phyloP scores from a whole-genome alignment of 176 grass and related monocot species.

The Triticum aestivum region DNA sequence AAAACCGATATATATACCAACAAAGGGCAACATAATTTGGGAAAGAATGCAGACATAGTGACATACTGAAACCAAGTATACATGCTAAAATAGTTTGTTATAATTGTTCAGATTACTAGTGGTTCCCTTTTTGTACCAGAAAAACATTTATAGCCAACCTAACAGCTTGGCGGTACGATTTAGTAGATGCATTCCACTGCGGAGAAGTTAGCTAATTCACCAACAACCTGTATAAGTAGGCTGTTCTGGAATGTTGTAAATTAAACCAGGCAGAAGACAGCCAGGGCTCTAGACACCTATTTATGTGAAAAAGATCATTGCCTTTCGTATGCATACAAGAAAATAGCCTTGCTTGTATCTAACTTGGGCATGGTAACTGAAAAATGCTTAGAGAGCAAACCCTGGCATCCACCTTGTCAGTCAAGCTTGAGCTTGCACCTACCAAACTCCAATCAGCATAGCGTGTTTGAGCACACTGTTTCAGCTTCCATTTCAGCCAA shows the following conservation, averaged over 20 bases:
- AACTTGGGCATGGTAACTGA: background rate
- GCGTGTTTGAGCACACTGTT: background rate
- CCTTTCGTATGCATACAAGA: background rate
- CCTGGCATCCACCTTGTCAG: background rate
- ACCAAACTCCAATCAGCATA: background rate
- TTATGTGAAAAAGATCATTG: constrained; percentile 10
- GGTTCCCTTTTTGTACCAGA: background rate
- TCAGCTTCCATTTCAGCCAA: background rate
- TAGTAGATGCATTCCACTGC: background rate
- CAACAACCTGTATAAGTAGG: background rate
- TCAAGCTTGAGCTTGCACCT: constrained; percentile 9
- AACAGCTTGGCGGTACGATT: background rate
- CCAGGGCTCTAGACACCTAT: background rate
- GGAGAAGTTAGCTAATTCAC: constrained; percentile 6
- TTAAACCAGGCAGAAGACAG: background rate
- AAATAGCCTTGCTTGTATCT: background rate
- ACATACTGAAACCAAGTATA: background rate
- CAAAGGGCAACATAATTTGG: constrained; percentile 1
- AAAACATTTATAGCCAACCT: background rate
- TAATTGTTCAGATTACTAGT: constrained; percentile 1
- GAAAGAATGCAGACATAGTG: background rate
- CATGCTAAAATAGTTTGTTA: background rate
- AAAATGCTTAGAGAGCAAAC: background rate
- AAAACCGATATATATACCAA: background rate
- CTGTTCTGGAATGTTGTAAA: constrained; percentile 11